Evolutionary conservation across 2,329 filamentous ascomycete genomes (phyloP).

Genomic region (Pestalotiopsis sp.): DNA sequence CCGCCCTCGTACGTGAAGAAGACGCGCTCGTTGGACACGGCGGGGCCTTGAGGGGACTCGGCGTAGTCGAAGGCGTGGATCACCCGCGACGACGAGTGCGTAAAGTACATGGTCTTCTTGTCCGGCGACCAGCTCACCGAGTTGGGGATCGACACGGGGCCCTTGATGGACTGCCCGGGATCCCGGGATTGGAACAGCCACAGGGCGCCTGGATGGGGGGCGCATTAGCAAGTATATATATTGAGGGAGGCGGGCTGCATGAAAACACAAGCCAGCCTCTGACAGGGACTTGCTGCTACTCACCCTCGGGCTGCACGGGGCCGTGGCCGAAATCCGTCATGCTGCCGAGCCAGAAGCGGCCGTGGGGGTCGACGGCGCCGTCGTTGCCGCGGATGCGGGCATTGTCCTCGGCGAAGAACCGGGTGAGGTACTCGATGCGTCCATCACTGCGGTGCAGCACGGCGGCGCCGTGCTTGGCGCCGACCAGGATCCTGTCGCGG

Average conservation of each 20-base stretch:
- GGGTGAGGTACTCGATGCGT: conserved; percentile 55
- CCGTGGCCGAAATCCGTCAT: conserved; percentile 76
- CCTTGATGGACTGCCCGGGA: conserved; percentile 60
- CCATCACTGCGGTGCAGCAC: conserved; percentile 68
- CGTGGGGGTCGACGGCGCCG: conserved; percentile 77
- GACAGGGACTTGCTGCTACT: conserved; percentile 27
- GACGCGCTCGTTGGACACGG: conserved; percentile 68
- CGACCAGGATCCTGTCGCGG: conserved; percentile 70
- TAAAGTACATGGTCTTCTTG: conserved; percentile 78
- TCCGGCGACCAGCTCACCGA: conserved; percentile 80
- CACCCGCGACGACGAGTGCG: conserved; percentile 72
- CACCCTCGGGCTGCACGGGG: conserved; percentile 63
- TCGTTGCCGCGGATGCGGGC: conserved; percentile 75
- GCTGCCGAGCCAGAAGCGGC: conserved; percentile 81
- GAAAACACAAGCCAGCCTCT: conserved; percentile 10
- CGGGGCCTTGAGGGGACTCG: conserved; percentile 51
- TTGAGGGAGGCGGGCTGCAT: background rate
- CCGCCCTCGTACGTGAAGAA: conserved; percentile 72
- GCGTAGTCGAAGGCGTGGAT: conserved; percentile 80
- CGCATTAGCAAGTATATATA: background rate
- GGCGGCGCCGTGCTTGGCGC: conserved; percentile 82
- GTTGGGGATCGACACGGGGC: conserved; percentile 77
- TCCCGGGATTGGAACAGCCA: conserved; percentile 71
- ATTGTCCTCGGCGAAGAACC: conserved; percentile 45
- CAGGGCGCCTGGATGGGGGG: conserved; percentile 61